Base-by-base conservation (phyloP, 139 green algal species). In the Zygnema circumcarinatum region DNA sequence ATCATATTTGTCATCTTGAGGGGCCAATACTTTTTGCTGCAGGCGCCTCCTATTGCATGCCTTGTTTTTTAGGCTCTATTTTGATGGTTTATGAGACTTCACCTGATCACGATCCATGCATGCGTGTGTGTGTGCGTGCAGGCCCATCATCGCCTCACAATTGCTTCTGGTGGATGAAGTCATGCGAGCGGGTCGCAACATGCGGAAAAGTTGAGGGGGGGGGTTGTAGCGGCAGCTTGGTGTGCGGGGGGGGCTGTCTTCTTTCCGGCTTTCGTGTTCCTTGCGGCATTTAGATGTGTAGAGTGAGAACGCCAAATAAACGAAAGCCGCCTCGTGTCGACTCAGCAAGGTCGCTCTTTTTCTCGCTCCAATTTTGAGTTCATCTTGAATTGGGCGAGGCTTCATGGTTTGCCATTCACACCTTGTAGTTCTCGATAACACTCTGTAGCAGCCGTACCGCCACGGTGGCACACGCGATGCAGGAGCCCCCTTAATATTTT, bases 101-200 rank as follows among this genome's bases (percentile, higher is more conserved):
- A n/a, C n/a, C n/a, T n/a, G n/a, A n/a, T n/a, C n/a, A n/a, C n/a
- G n/a, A 78, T 41, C 7, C 35, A 11, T 78, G 69, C 11, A 29
- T 16, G 3, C 7, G 35, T 39, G 35, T 33, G 21, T 0, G 2
- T 20, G 29, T 84, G 31, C 21, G n/a, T 36, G 79, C 85, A 90
- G 85, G 2, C 97, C 97, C 29, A 92, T 99, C 0, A 94, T 99
- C 42, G 96, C 96, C 0, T 94, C 85, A 38, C 96, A 99, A 92
- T 92, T 99, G 82, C 90, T 99, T 42, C 90, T 99, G 39, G 96
- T 98, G 38, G 97, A 99, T 84, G 97, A 99, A 91, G 96, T 99
- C 38, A 96, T 99, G 79, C 92, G 97, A 1, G 97, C 97, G 1
- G 97, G 97, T 38, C 94, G 98, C 31, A 99, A 99, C 93, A 99